Evolutionary conservation across 352 stramenopile species (phyloP).

Genomic region (Phytophthora sp.): DNA sequence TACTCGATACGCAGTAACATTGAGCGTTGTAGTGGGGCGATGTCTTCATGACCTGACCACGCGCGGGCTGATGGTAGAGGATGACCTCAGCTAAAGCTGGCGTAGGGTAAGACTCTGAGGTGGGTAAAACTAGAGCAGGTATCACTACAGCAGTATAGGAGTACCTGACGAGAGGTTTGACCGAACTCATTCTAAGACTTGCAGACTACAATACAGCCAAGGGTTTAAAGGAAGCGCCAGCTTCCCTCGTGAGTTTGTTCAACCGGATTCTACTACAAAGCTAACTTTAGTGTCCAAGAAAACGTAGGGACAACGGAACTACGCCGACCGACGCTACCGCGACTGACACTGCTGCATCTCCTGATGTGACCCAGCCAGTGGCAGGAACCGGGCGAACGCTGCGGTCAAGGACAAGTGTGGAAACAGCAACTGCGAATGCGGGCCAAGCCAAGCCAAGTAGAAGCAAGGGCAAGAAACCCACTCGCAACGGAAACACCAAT

Average conservation of each 20-base stretch:
- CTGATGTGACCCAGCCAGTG: not conserved
- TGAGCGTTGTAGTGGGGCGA: too few relatives aligned
- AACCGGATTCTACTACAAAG: constrained; percentile 2
- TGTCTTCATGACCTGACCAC: too few relatives aligned
- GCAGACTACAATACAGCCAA: too few relatives aligned
- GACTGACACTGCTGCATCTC: not conserved
- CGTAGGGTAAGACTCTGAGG: too few relatives aligned
- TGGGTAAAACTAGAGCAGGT: too few relatives aligned
- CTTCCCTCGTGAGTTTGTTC: too few relatives aligned
- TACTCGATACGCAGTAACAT: not conserved
- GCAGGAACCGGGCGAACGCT: not conserved
- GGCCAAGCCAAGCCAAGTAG: constrained; percentile 12
- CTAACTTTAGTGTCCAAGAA: not conserved
- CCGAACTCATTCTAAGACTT: too few relatives aligned
- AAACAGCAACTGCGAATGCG: not conserved
- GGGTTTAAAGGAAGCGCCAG: too few relatives aligned
- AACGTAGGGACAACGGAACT: constrained; percentile 1
- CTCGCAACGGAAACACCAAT: not conserved
- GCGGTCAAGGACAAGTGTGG: not conserved
- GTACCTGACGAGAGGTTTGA: too few relatives aligned
- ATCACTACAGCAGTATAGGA: too few relatives aligned
- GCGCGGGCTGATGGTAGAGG: too few relatives aligned
- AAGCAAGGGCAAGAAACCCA: constrained; percentile 25
- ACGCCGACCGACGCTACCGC: not conserved
- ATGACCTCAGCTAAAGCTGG: too few relatives aligned